Evolutionary conservation across 192 early-diverging fungal genomes (phyloP).

Genomic region (Spizellomyces sp.): DNA sequence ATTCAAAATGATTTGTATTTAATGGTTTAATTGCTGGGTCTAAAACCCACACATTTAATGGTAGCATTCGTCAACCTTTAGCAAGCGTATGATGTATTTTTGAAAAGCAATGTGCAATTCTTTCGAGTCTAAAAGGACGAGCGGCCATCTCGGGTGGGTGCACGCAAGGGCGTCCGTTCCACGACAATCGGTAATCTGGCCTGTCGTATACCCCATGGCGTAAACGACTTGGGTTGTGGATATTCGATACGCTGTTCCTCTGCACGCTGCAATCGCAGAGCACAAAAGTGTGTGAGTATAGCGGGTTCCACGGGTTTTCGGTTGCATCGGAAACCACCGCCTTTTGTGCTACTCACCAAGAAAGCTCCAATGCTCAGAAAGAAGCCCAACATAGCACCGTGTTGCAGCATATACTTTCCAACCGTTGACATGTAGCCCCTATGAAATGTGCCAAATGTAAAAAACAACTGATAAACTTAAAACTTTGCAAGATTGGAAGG

Average conservation of each 20-base stretch:
- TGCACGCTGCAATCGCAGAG: neutral
- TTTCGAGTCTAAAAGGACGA: no score
- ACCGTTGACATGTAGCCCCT: conserved; percentile 33
- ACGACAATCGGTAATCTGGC: conserved; percentile 16
- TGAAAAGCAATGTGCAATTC: no score
- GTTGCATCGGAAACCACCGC: no score
- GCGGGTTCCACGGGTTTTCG: neutral
- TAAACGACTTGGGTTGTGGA: conserved; percentile 17
- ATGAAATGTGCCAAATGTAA: neutral
- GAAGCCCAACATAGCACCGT: conserved; percentile 39
- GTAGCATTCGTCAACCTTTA: no score
- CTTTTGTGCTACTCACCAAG: conserved; percentile 10
- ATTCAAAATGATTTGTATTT: no score
- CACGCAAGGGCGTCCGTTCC: neutral
- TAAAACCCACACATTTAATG: no score
- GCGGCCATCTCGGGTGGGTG: no score
- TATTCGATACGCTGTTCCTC: conserved; percentile 11
- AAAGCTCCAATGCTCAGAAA: conserved; percentile 32
- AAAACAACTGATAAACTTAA: neutral
- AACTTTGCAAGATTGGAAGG: neutral
- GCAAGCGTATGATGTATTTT: no score
- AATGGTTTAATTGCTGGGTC: no score
- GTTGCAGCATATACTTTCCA: conserved; percentile 37
- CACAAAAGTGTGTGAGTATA: neutral
- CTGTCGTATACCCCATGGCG: conserved; percentile 15